A percentile compares a stretch with the other conserved stretches of the same genome.
phyloP scores from a whole-genome alignment of 768 basidiomycete genomes.

The Leucosporidium yakuticum region DNA sequence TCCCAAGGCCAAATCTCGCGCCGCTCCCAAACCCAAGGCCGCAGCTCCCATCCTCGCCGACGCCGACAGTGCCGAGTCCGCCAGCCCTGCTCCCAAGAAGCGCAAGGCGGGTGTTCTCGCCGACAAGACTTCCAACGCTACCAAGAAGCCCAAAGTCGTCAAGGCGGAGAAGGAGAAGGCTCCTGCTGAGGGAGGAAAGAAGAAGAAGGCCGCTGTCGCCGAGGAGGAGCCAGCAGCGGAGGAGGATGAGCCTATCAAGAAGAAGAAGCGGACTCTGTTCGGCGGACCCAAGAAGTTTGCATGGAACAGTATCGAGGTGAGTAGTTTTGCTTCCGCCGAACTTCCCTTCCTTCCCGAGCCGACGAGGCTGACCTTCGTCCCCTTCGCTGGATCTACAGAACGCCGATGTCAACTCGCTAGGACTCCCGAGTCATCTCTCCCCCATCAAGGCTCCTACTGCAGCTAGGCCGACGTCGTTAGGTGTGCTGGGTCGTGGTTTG shows the following conservation, averaged over 20 bases:
- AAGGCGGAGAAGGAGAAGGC: slow-evolving; percentile 1
- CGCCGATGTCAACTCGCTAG: slow-evolving; percentile 17
- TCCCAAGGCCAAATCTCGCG: slow-evolving; percentile 4
- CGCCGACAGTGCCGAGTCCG: background rate
- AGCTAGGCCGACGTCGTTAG: background rate
- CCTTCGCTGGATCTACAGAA: slow-evolving; percentile 10
- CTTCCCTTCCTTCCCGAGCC: background rate
- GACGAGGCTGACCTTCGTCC: background rate
- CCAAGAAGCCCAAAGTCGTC: slow-evolving; percentile 6
- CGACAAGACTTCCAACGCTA: slow-evolving; percentile 1
- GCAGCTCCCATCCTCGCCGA: background rate
- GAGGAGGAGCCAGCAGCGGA: background rate
- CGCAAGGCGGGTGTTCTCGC: slow-evolving; percentile 2
- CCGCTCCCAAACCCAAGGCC: background rate
- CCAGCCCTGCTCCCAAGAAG: slow-evolving; percentile 2
- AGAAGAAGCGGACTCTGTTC: slow-evolving; percentile 29
- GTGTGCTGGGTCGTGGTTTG: background rate
- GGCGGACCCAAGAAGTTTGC: slow-evolving; percentile 13
- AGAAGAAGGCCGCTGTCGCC: background rate
- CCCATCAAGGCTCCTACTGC: slow-evolving; percentile 21
- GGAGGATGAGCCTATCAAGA: slow-evolving; percentile 18
- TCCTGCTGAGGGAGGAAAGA: too few species aligned
- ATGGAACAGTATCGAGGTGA: slow-evolving; percentile 27
- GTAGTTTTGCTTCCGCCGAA: background rate
- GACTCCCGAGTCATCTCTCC: slow-evolving; percentile 25